Conservation (phyloP, 192 early-diverging fungal genomes). For the Allomyces macrogynus region DNA sequence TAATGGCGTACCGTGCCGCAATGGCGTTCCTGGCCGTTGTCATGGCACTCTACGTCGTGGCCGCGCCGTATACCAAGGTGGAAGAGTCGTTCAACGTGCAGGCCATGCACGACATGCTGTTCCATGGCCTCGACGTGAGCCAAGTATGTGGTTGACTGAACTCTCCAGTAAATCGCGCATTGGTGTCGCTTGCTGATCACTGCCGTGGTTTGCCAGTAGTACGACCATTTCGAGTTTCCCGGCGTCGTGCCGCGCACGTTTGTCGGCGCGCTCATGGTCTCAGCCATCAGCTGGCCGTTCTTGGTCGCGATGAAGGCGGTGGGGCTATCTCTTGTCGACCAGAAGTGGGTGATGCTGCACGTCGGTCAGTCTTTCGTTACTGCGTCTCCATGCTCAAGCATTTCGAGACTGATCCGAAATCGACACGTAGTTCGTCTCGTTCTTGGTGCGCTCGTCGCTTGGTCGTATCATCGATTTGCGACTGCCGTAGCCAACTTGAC, state of each 20-base stretch:
- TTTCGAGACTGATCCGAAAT: no score
- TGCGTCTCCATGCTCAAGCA: no score
- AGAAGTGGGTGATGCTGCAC: slow-evolving; percentile 3
- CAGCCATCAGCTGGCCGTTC: slow-evolving; percentile 23
- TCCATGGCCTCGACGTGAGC: slow-evolving; percentile 16
- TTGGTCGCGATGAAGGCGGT: slow-evolving; percentile 7
- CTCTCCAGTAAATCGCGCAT: not conserved
- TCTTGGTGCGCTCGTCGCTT: no score
- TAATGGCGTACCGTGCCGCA: no score
- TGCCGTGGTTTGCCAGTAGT: slow-evolving; percentile 12
- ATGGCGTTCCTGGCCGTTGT: not conserved
- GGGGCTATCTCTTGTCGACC: not conserved
- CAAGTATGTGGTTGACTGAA: not conserved
- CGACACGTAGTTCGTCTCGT: no score
- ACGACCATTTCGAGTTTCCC: slow-evolving; percentile 78
- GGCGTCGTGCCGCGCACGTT: slow-evolving; percentile 92
- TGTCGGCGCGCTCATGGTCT: slow-evolving; percentile 53
- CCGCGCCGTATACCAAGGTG: slow-evolving; percentile 71
- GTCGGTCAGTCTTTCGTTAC: not conserved
- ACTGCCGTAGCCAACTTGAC: no score
- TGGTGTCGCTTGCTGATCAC: not conserved
- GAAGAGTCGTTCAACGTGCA: slow-evolving; percentile 94
- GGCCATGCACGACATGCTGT: slow-evolving; percentile 73
- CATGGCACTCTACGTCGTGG: not conserved
- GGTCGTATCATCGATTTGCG: no score